Conservation (phyloP, 345 rosid genomes). For the Turritis glabra region DNA sequence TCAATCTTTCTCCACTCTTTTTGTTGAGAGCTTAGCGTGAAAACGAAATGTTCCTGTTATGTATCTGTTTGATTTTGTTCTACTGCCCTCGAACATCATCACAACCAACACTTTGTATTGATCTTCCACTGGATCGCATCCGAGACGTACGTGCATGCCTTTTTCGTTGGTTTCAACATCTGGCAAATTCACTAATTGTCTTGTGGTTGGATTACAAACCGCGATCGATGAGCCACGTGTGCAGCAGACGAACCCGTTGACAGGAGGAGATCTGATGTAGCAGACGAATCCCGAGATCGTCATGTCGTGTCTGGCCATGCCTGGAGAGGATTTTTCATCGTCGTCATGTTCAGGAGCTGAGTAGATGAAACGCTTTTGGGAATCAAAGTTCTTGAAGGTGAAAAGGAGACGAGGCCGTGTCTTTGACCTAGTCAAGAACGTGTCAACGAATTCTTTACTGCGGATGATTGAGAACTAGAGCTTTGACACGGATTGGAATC, state of each 20-base stretch:
- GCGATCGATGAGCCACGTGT: neutral
- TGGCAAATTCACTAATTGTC: neutral
- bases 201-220: conserved; percentile 15
- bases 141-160: conserved; percentile 13
- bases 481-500: conserved; percentile 10
- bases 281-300: neutral
- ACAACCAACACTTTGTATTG: conserved; percentile 15
- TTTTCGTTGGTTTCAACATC: neutral
- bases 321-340: neutral
- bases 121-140: conserved; percentile 2
- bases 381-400: neutral
- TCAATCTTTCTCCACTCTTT: conserved; percentile 1
- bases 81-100: neutral
- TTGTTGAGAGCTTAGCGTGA: neutral
- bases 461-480: neutral
- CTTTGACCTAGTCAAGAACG: neutral
- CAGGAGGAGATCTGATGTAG: neutral
- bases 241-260: conserved; percentile 1
- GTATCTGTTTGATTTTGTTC: neutral
- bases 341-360: conserved; percentile 10
- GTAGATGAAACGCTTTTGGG: neutral
- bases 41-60: neutral
- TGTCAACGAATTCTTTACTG: neutral
- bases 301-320: conserved; percentile 16
- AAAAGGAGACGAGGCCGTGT: conserved; percentile 10